A percentile compares a stretch with the other conserved stretches of the same genome.
These are phyloP conservation scores for Coffea eugenioides DNA, from an alignment of 257 asterid species.

Conservation along the genomic window DNA sequence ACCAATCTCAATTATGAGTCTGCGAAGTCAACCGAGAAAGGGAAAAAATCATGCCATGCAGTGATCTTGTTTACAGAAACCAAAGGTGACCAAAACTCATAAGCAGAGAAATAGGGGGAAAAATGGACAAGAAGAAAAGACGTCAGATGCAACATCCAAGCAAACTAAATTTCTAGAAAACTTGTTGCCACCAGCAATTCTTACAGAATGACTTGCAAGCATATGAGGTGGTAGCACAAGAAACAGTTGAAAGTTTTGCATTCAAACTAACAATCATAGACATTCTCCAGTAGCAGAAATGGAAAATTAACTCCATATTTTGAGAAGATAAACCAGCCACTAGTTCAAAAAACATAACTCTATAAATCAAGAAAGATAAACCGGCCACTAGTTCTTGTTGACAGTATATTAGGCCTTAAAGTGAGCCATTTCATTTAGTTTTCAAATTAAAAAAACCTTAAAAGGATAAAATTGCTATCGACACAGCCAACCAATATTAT, in stretches of 20 bases:
- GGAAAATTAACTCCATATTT: not conserved
- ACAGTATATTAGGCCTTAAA: not conserved
- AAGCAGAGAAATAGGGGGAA: not conserved
- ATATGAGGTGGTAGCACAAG: not conserved
- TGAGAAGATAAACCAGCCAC: no score
- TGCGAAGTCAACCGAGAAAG: not conserved
- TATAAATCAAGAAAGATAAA: not conserved
- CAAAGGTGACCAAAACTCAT: not conserved
- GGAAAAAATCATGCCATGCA: not conserved
- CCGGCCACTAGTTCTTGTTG: not conserved
- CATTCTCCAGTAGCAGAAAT: not conserved
- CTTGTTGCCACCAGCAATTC: not conserved
- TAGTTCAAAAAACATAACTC: no score
- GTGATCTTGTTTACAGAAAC: not conserved
- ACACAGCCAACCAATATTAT: not conserved
- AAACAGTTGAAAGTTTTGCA: not conserved
- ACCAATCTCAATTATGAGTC: not conserved
- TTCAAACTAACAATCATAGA: not conserved
- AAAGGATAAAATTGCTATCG: not conserved
- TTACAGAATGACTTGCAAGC: not conserved
- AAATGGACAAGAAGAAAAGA: not conserved
- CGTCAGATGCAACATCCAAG: not conserved
- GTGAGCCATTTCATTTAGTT: not conserved
- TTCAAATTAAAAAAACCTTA: not conserved
- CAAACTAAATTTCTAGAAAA: not conserved